Evolutionary conservation across 352 stramenopile species (phyloP), one percentile per base, ranked within the genome.

Genomic region (Globisporangium solare): DNA sequence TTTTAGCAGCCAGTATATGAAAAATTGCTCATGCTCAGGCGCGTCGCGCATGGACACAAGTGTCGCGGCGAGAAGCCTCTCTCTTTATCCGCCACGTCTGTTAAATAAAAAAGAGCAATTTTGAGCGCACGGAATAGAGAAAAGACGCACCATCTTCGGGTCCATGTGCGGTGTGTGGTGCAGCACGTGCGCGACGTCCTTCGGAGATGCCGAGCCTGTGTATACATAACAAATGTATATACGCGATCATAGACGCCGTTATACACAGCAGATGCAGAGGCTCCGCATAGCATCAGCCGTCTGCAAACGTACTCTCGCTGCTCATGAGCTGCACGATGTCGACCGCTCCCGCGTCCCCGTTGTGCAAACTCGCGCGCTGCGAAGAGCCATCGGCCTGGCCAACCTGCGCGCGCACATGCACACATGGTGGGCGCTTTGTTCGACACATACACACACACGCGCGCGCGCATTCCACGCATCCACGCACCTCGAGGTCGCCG

Each of bases 91-190:
- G 18, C 18, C 12, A 2, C 27, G 1, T 17, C 8, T n/a, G 5
- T 15, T 18, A 15, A 51, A n/a, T n/a, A n/a, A 35, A 35, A 35
- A 11, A 10, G 27, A 3, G 3, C 27, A 35, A 35, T 35, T 35
- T 35, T 35, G 27, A 35, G 7, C 27, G 7, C 27, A 35, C 27
- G 27, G 27, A 1, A 10, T 35, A 35, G 10, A 3, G n/a, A 42
- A 41, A 43, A 13, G 35, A 11, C 49, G 54, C 43, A 86, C 81
- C 79, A 86, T 82, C 63, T 83, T 82, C 0, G 73, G 73, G 61
- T 92, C 77, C 11, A 76, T 65, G 59, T 89, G 79, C 22, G 77
- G 77, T 57, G 83, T 73, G 51, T 85, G 67, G 46, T 86, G 79
- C 42, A 92, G 48, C 48, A 82, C 87, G 31, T 83, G 64, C 0